A percentile compares a stretch with the other conserved stretches of the same genome.
phyloP scores from a whole-genome alignment of 805 yeast genomes.

The Candida methanosorbosa region DNA sequence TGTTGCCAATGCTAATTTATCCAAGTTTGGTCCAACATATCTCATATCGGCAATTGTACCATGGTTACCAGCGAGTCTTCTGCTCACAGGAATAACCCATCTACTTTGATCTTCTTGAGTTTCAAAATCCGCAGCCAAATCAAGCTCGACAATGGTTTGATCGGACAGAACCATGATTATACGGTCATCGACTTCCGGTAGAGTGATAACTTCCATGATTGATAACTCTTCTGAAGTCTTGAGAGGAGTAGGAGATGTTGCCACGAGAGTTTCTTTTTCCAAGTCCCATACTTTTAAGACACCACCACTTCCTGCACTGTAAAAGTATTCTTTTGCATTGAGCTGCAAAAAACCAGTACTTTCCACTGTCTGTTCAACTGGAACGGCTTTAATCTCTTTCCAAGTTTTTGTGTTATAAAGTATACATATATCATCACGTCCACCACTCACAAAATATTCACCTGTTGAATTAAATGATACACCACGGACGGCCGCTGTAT shows the following conservation, averaged over 20 bases:
- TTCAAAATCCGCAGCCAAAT: conserved; percentile 14
- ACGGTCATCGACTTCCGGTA: conserved; percentile 20
- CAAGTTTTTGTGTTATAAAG: conserved; percentile 45
- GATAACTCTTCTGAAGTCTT: conserved; percentile 65
- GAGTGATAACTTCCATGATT: conserved; percentile 44
- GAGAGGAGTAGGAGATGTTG: conserved; percentile 37
- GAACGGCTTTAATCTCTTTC: conserved; percentile 56
- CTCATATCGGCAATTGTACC: conserved; percentile 90
- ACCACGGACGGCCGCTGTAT: conserved; percentile 80
- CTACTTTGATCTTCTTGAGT: too few relatives aligned
- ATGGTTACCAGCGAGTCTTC: conserved; percentile 82
- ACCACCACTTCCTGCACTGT: conserved; percentile 75
- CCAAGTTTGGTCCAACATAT: conserved; percentile 56
- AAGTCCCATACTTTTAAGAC: conserved; percentile 59
- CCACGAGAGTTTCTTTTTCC: conserved; percentile 36
- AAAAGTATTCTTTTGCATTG: conserved; percentile 30
- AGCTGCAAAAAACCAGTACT: conserved; percentile 49
- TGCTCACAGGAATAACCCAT: conserved; percentile 30
- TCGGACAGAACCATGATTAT: conserved; percentile 64
- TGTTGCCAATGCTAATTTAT: conserved; percentile 76
- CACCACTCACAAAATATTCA: conserved; percentile 62
- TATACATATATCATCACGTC: conserved; percentile 75
- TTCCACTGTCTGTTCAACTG: conserved; percentile 68
- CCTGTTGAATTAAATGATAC: conserved; percentile 53
- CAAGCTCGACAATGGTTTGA: conserved; percentile 53